Evolutionary conservation across 2,329 filamentous ascomycete species (phyloP).

Genomic region (Diaporthe destruens): DNA sequence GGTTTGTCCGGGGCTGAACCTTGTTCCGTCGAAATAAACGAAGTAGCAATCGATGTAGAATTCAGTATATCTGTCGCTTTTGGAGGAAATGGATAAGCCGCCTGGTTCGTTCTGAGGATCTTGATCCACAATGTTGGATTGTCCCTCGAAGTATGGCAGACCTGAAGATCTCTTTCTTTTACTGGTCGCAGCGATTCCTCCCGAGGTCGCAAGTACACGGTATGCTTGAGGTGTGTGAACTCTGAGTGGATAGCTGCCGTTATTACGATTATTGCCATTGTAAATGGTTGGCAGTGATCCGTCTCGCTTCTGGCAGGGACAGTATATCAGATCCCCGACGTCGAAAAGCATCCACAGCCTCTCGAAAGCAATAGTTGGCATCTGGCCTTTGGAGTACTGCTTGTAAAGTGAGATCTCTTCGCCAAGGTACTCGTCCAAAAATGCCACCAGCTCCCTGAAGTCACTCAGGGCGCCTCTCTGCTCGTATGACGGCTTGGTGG

Average conservation of each 20-base stretch:
- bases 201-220: not conserved
- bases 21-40: not conserved
- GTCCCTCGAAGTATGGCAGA: not conserved
- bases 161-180: no score
- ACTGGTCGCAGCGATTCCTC: not conserved
- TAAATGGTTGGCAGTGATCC: not conserved
- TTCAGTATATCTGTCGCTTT: not conserved
- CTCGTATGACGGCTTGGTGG: not conserved
- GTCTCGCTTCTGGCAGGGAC: not conserved
- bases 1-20: conserved; percentile 30
- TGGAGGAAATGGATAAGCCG: not conserved
- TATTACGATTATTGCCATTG: not conserved
- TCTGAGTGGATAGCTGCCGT: not conserved
- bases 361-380: not conserved
- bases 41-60: conserved; percentile 3
- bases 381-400: not conserved
- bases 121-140: not conserved
- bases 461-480: not conserved
- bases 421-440: not conserved
- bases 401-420: not conserved
- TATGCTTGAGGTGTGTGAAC: conserved; percentile 2
- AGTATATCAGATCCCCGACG: not conserved
- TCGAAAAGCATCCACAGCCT: conserved; percentile 1
- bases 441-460: not conserved
- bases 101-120: not conserved